A percentile compares a stretch with the other conserved stretches of the same genome.
phyloP scores from a whole-genome alignment of 1,139 yeast species.

The Taphrina wiesneri region DNA sequence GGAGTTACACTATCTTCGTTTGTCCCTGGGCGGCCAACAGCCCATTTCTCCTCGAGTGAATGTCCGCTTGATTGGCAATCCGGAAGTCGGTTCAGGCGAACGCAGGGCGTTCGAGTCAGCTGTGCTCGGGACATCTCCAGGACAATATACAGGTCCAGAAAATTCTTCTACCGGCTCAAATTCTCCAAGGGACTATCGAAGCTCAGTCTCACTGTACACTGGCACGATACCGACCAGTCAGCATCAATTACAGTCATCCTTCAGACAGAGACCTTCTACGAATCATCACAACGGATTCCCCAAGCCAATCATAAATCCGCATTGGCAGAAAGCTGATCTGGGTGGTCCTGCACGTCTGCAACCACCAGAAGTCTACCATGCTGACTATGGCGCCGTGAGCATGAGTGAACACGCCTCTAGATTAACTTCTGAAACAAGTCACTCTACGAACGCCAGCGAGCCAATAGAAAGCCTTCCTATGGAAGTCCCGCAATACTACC shows the following conservation, averaged over 20 bases:
- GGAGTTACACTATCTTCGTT: conserved; percentile 16
- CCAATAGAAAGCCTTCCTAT: neutral
- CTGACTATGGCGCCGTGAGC: neutral
- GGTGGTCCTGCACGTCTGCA: neutral
- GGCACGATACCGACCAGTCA: neutral
- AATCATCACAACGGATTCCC: neutral
- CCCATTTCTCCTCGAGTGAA: neutral
- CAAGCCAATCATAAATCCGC: neutral
- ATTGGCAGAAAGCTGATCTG: neutral
- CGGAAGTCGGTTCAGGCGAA: neutral
- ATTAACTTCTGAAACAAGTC: neutral
- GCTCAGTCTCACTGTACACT: neutral
- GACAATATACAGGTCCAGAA: neutral
- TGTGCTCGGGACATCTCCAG: neutral
- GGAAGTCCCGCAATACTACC: neutral
- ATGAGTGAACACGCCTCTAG: neutral
- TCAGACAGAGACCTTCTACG: neutral
- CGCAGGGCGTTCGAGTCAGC: neutral
- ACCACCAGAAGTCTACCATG: neutral
- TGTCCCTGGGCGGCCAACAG: conserved; percentile 5
- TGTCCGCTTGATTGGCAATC: neutral
- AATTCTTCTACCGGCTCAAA: neutral
- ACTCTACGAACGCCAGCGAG: neutral
- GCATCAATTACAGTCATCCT: neutral
- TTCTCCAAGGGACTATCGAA: neutral